Conservation (phyloP, 768 basidiomycete species). For the Mrakia gelida region DNA sequence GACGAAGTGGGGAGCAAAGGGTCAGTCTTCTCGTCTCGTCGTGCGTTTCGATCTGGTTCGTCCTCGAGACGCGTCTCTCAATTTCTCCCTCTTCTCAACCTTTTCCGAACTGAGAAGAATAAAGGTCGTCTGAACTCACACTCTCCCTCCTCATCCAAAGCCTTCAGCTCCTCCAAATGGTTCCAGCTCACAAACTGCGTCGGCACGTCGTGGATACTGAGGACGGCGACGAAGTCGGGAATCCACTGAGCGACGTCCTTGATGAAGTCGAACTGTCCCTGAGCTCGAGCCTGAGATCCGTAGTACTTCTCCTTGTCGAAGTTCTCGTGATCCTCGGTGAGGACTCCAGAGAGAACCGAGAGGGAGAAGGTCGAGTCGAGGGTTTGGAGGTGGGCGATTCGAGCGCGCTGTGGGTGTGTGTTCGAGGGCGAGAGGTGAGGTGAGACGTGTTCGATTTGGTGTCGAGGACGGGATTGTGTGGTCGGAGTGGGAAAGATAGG, state of each 20-base stretch:
- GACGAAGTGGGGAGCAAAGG: not conserved
- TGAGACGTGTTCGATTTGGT: not conserved
- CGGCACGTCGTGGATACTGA: constrained; percentile 39
- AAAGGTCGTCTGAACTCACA: constrained; percentile 37
- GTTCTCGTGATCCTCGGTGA: not conserved
- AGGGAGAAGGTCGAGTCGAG: constrained; percentile 20
- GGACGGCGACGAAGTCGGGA: constrained; percentile 37
- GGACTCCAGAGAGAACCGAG: constrained; percentile 5
- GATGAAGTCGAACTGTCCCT: constrained; percentile 36
- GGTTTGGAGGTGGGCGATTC: constrained; percentile 15
- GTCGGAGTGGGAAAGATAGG: no score
- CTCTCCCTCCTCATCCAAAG: constrained; percentile 36
- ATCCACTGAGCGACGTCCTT: constrained; percentile 25
- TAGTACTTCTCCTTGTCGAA: constrained; percentile 30
- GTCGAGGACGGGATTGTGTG: not conserved
- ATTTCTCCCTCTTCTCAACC: not conserved
- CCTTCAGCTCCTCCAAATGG: constrained; percentile 36
- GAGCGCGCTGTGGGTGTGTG: constrained; percentile 32
- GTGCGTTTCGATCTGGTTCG: not conserved
- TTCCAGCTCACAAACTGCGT: constrained; percentile 36
- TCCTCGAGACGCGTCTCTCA: not conserved
- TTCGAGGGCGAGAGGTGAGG: not conserved
- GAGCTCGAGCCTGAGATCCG: constrained; percentile 35
- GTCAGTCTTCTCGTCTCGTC: not conserved
- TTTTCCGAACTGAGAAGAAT: not conserved